These are phyloP conservation scores for Citeromyces siamensis DNA, from an alignment of 1,139 yeast genomes.

Conservation along the genomic window DNA sequence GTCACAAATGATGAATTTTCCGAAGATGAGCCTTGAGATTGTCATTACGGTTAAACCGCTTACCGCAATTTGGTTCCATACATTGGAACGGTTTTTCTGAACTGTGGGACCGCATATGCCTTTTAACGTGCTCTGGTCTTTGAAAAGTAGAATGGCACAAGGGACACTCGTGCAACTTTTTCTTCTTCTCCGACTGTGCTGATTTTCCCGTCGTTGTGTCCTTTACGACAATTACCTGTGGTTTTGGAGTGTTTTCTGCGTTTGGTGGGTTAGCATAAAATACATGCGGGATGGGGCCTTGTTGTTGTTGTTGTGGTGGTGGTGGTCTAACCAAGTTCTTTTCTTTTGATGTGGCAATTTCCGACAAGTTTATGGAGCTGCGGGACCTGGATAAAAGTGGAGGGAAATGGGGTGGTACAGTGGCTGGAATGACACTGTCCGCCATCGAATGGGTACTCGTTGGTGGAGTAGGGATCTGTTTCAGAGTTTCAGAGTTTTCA, in stretches of 20 bases:
- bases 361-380: constrained; percentile 18
- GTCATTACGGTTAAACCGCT: constrained; percentile 64
- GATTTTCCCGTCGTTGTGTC: constrained; percentile 14
- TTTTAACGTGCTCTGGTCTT: constrained; percentile 84
- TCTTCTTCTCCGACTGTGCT: constrained; percentile 34
- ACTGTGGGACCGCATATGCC: constrained; percentile 83
- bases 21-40: constrained; percentile 58
- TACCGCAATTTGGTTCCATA: constrained; percentile 59
- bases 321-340: constrained; percentile 3
- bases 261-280: neutral
- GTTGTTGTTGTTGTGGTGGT: neutral
- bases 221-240: constrained; percentile 1
- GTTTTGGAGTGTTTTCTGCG: constrained; percentile 1
- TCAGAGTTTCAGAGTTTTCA: constrained; percentile 5
- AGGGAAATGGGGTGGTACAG: constrained; percentile 4
- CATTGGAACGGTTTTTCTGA: constrained; percentile 81
- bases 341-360: constrained; percentile 18
- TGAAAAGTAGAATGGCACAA: constrained; percentile 67
- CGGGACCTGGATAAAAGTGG: constrained; percentile 12
- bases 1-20: constrained; percentile 34
- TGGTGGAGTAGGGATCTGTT: constrained; percentile 3
- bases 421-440: neutral
- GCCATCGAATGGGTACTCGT: neutral
- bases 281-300: neutral
- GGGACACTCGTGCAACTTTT: constrained; percentile 63